A percentile compares a stretch with the other conserved stretches of the same genome.
phyloP scores from a whole-genome alignment of 2,329 filamentous ascomycete species.

The Harringtonia aguacate region DNA sequence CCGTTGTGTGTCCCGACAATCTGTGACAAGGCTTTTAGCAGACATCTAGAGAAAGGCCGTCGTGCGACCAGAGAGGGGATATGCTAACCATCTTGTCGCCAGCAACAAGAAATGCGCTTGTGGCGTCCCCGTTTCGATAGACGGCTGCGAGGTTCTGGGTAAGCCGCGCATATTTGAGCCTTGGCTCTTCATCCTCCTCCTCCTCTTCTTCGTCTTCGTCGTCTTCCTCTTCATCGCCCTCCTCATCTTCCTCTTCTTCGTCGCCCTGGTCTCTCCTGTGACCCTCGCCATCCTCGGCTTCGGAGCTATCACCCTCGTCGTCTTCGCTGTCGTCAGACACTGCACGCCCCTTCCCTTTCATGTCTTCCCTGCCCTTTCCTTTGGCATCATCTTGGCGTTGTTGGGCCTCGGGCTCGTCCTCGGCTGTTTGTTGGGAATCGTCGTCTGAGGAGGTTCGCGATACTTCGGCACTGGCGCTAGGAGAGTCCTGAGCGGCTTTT shows the following conservation, averaged over 20 bases:
- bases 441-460: no score
- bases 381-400: neutral
- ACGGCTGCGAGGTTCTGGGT: constrained; percentile 70
- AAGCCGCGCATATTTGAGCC: constrained; percentile 82
- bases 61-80: neutral
- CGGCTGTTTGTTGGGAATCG: neutral
- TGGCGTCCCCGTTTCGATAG: constrained; percentile 92
- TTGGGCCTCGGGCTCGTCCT: neutral
- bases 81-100: constrained; percentile 86
- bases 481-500: neutral
- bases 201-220: constrained; percentile 61
- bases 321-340: neutral
- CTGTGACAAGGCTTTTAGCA: constrained; percentile 30
- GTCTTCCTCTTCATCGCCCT: constrained; percentile 32
- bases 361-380: neutral
- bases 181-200: constrained; percentile 86
- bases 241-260: constrained; percentile 13
- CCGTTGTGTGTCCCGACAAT: constrained; percentile 93
- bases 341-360: neutral
- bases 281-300: constrained; percentile 8
- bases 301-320: neutral
- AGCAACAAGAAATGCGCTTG: constrained; percentile 78
- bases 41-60: constrained; percentile 3
- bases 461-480: no score
- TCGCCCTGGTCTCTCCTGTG: constrained; percentile 14